These are phyloP conservation scores for Baorangia bicolor DNA, from an alignment of 768 basidiomycete species.

Conservation along the genomic window DNA sequence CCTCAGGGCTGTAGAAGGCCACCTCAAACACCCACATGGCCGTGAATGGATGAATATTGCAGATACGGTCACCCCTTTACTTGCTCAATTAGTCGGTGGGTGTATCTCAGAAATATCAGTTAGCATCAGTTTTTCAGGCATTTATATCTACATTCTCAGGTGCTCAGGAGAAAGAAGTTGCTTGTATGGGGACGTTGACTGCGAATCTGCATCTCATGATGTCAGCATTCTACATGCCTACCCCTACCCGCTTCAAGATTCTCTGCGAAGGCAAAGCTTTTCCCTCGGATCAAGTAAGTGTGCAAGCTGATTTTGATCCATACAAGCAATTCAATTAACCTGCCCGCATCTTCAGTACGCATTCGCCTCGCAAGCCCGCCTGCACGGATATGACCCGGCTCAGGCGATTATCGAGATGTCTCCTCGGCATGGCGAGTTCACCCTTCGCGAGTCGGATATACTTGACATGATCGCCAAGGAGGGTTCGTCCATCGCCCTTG, in stretches of 20 bases:
- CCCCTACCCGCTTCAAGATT: conserved; percentile 82
- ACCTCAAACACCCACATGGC: conserved; percentile 84
- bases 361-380: conserved; percentile 84
- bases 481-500: conserved; percentile 79
- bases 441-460: conserved; percentile 87
- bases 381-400: conserved; percentile 75
- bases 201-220: conserved; percentile 96
- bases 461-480: conserved; percentile 68
- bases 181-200: conserved; percentile 93
- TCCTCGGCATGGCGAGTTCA: conserved; percentile 82
- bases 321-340: conserved; percentile 13
- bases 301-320: conserved; percentile 9
- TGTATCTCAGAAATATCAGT: conserved; percentile 8
- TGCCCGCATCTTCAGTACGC: conserved; percentile 67
- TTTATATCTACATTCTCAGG: conserved; percentile 47
- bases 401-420: conserved; percentile 74
- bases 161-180: conserved; percentile 86
- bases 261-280: conserved; percentile 93
- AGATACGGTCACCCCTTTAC: conserved; percentile 64
- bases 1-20: conserved; percentile 78
- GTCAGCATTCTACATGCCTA: conserved; percentile 91
- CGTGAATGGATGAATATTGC: conserved; percentile 83
- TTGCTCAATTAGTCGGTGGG: conserved; percentile 84
- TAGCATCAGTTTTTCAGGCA: conserved; percentile 7
- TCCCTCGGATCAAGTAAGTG: conserved; percentile 93